Evolutionary conservation across 2,329 filamentous ascomycete genomes (phyloP).

Genomic region (Ilyonectria mors-panacis): DNA sequence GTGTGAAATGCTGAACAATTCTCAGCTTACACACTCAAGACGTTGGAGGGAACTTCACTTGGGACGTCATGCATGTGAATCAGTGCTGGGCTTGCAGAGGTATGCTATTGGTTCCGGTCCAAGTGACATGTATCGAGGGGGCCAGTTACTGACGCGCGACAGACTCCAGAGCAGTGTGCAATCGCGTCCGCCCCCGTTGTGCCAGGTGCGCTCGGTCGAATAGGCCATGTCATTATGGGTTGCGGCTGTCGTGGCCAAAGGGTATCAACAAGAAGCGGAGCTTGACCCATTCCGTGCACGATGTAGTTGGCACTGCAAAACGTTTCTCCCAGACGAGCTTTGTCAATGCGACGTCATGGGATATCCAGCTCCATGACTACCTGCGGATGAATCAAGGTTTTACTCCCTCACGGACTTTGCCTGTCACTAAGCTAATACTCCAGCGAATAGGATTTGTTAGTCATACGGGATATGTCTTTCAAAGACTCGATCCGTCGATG

Average conservation of each 20-base stretch:
- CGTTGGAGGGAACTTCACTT: slow-evolving; percentile 12
- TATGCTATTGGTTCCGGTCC: slow-evolving; percentile 10
- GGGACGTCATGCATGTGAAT: slow-evolving; percentile 12
- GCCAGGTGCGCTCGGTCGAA: slow-evolving; percentile 11
- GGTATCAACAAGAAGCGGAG: slow-evolving; percentile 10
- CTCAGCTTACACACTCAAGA: slow-evolving; percentile 13
- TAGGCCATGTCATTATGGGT: slow-evolving; percentile 13
- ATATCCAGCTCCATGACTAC: slow-evolving; percentile 13
- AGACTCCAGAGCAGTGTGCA: slow-evolving; percentile 11
- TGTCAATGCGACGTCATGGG: slow-evolving; percentile 10
- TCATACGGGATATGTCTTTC: slow-evolving; percentile 13
- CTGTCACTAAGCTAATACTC: slow-evolving; percentile 9
- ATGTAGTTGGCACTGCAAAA: slow-evolving; percentile 12
- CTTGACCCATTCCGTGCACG: slow-evolving; percentile 10
- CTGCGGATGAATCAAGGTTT: slow-evolving; percentile 12
- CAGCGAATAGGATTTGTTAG: slow-evolving; percentile 12
- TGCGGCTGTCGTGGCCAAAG: slow-evolving; percentile 12
- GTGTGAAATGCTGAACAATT: slow-evolving; percentile 12
- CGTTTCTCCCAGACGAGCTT: slow-evolving; percentile 10
- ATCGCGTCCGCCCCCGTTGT: slow-evolving; percentile 11
- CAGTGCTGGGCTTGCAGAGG: slow-evolving; percentile 12
- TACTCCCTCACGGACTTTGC: slow-evolving; percentile 12
- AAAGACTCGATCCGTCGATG: slow-evolving; percentile 11
- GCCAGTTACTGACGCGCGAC: slow-evolving; percentile 10
- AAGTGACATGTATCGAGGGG: slow-evolving; percentile 12